A percentile compares a stretch with the other conserved stretches of the same genome.
These are phyloP conservation scores for Boletus semigastroideus DNA, from an alignment of 1,284 basidiomycete genomes.

Conservation along the genomic window DNA sequence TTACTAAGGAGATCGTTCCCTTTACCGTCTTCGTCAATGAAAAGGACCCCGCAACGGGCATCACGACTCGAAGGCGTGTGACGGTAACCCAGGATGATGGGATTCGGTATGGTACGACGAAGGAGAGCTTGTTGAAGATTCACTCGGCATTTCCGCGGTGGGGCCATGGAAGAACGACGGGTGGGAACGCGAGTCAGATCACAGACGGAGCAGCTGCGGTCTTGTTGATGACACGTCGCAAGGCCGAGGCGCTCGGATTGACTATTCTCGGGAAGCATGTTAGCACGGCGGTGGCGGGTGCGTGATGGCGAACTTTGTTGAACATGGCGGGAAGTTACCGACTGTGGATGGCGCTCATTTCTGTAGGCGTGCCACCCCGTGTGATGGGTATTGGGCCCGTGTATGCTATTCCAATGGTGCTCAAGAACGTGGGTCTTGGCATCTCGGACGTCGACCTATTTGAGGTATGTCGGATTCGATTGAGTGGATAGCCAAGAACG, in stretches of 20 bases:
- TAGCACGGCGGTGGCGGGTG: constrained; percentile 70
- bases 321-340: not conserved
- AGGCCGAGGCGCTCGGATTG: constrained; percentile 79
- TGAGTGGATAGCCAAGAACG: not conserved
- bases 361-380: constrained; percentile 64
- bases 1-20: constrained; percentile 80
- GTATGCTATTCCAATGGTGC: constrained; percentile 68
- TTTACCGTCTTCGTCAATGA: constrained; percentile 65
- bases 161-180: constrained; percentile 76
- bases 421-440: constrained; percentile 65
- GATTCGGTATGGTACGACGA: constrained; percentile 76
- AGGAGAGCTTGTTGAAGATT: constrained; percentile 67
- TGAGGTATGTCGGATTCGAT: constrained; percentile 47
- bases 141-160: constrained; percentile 86
- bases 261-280: constrained; percentile 78
- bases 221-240: constrained; percentile 81
- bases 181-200: constrained; percentile 87
- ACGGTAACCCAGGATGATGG: constrained; percentile 78
- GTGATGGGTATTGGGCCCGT: constrained; percentile 86
- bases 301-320: constrained; percentile 14
- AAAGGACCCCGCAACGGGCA: constrained; percentile 44
- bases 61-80: constrained; percentile 47
- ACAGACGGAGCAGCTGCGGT: constrained; percentile 89
- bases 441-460: constrained; percentile 77
- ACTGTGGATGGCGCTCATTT: not conserved